A percentile compares a stretch with the other conserved stretches of the same genome.
Evolutionary conservation across 2,329 filamentous ascomycete genomes (phyloP).

Genomic region (Cytospora leucostoma): DNA sequence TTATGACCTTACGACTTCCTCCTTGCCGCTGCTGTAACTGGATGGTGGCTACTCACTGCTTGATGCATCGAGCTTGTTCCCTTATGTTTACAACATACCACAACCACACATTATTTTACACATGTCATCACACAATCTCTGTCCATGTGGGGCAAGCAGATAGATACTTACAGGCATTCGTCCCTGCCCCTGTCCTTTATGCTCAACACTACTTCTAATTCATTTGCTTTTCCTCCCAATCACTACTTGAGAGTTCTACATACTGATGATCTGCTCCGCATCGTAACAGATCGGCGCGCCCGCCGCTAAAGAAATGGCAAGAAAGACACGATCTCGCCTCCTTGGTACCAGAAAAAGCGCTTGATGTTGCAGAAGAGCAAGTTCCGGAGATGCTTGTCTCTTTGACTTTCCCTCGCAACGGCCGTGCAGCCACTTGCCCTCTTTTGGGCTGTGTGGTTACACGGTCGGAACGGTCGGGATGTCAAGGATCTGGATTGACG

Average conservation of each 20-base stretch:
- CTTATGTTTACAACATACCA: not conserved
- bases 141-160: slow-evolving; percentile 19
- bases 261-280: slow-evolving; percentile 27
- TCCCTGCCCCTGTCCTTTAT: slow-evolving; percentile 29
- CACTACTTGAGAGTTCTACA: slow-evolving; percentile 15
- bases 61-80: not conserved
- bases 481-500: slow-evolving; percentile 9
- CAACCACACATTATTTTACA: not conserved
- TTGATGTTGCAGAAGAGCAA: slow-evolving; percentile 11
- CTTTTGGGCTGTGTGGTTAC: slow-evolving; percentile 12
- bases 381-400: not conserved
- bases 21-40: slow-evolving; percentile 15
- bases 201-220: slow-evolving; percentile 28
- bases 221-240: slow-evolving; percentile 8
- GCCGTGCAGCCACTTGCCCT: slow-evolving; percentile 10
- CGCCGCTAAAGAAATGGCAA: slow-evolving; percentile 25
- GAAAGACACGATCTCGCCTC: slow-evolving; percentile 12
- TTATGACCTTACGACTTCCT: slow-evolving; percentile 21
- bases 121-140: slow-evolving; percentile 1
- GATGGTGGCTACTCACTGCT: slow-evolving; percentile 17
- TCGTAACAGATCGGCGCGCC: slow-evolving; percentile 31
- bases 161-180: slow-evolving; percentile 27
- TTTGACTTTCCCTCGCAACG: not conserved
- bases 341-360: slow-evolving; percentile 8
- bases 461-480: slow-evolving; percentile 14